Conservation (phyloP, 768 basidiomycete species). For the Cantharellus anzutake region DNA sequence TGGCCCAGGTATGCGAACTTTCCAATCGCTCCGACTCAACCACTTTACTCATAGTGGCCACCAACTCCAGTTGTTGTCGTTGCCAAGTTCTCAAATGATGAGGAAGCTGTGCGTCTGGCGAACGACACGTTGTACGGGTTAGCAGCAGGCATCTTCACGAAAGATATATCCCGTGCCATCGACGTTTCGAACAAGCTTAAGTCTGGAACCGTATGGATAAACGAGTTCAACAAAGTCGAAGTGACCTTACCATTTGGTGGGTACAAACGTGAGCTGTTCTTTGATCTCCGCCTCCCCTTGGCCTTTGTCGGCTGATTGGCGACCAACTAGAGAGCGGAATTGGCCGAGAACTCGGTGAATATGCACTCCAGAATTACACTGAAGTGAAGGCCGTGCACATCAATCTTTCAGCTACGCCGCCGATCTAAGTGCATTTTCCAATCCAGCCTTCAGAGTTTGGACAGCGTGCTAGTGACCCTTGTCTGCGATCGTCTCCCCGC, state of each 20-base stretch:
- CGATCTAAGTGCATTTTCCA: background rate
- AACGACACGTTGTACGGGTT: conserved; percentile 81
- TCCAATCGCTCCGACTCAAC: conserved; percentile 39
- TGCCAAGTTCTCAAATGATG: conserved; percentile 50
- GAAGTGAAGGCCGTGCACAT: conserved; percentile 69
- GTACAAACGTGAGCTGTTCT: conserved; percentile 36
- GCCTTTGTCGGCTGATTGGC: background rate
- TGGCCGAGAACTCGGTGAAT: conserved; percentile 77
- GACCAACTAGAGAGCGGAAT: conserved; percentile 5
- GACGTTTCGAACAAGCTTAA: conserved; percentile 19
- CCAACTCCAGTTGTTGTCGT: conserved; percentile 43
- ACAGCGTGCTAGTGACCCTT: no score
- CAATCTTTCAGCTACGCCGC: conserved; percentile 31
- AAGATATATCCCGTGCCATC: conserved; percentile 19
- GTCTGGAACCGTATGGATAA: conserved; percentile 20
- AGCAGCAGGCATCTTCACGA: conserved; percentile 69
- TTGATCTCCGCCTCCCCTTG: background rate
- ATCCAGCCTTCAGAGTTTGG: no score
- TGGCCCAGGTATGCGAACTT: conserved; percentile 32
- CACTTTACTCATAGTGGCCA: background rate
- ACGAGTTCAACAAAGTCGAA: conserved; percentile 83
- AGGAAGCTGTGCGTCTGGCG: conserved; percentile 24
- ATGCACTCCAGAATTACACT: conserved; percentile 68
- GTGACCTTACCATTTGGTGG: conserved; percentile 87
- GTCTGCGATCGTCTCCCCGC: background rate